Evolutionary conservation across 106 monocot genomes (phyloP), one percentile per base, ranked within the genome.

Genomic region (Dendrobium nobile): DNA sequence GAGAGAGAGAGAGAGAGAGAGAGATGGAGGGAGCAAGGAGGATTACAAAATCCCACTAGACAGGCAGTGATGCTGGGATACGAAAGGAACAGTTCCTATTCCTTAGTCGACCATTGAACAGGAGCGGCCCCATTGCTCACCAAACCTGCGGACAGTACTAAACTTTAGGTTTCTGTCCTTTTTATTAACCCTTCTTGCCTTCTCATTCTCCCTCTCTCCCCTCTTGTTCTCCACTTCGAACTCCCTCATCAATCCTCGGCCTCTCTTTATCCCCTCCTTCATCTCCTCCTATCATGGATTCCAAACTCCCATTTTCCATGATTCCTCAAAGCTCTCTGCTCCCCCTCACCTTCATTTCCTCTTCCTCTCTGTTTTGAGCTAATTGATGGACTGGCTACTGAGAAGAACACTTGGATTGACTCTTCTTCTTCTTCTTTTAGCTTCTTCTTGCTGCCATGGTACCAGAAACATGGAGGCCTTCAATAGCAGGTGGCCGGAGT

Each of bases 21-120:
- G 64, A 3, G 37, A 3, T 1, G 3, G 3, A 3, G 37, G 37
- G 37, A 3, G 3, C 5, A 55, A 55, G 54, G 54, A 55, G 54
- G 54, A 55, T 1, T 65, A 65, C 64, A 65, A 65, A 65, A 65
- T 20, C 64, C 64, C 64, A 65, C 6, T 20, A 65, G 64, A 65
- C 22, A 65, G 64, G 75, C 72, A 45, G 75, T 37, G 11, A 4
- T 73, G 43, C 24, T 40, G 68, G 68, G 68, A 15, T 22, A 79
- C 1, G 79, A 79, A 37, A 79, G 79, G 26, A 79, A n/a, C 18
- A 79, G 54, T 9, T 43, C 1, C 20, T 17, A 65, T 65, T 64
- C 79, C 55, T 79, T 65, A 77, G 47, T 79, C 79, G 67, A 68
- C 79, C 79, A 79, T 68, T 79, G 22, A 79, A 79, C 54, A 20